Evolutionary conservation across 441 rosid genomes (phyloP), one percentile per base, ranked within the genome.

Genomic region (Lagerstroemia fauriei): DNA sequence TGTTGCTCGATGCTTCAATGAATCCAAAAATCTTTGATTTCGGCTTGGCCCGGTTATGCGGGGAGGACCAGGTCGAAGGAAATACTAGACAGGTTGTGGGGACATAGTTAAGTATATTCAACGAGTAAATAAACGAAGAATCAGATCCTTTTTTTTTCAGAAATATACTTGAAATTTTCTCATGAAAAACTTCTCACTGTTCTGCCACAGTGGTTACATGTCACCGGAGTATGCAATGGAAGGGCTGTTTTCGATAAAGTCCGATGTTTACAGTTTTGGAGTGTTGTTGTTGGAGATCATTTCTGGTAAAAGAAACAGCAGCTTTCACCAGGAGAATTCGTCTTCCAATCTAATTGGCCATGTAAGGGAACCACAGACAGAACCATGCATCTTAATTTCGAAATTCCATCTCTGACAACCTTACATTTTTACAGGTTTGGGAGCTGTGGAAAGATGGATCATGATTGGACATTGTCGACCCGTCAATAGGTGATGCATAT

Each of bases 171-270:
- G 31, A 25, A 13, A 7, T 56, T 48, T 75, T 71, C n/a, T 10
- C 29, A 0, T 3, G 71, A 20, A 16, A 22, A 34, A 10, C 24
- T 48, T 16, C 18, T 34, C 77, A 56, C 47, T 57, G 66, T 48
- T 10, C 22, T 80, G 76, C 31, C 74, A 81, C 84, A 95, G 95
- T 25, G 97, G 94, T 9, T 95, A 95, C 78, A 95, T 95, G 94
- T 89, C 95, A 17, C 98, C 95, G 0, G 97, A 95, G 70, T 95
- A 95, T 71, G 95, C 94, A 32, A 90, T 91, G 88, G 93, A 92
- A 7, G 97, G 98, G 3, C 84, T 80, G 11, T 95, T 91, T 84
- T 95, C 98, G 0, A 75, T 76, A 17, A 94, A 94, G 75, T 95
- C 96, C 0, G 97, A 94, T 76, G 94, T 91, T 47, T 95, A 92